Evolutionary conservation across 2,329 filamentous ascomycete genomes (phyloP), one percentile per base, ranked within the genome.

Genomic region (Ophiocordyceps polyrhachis-furcata): DNA sequence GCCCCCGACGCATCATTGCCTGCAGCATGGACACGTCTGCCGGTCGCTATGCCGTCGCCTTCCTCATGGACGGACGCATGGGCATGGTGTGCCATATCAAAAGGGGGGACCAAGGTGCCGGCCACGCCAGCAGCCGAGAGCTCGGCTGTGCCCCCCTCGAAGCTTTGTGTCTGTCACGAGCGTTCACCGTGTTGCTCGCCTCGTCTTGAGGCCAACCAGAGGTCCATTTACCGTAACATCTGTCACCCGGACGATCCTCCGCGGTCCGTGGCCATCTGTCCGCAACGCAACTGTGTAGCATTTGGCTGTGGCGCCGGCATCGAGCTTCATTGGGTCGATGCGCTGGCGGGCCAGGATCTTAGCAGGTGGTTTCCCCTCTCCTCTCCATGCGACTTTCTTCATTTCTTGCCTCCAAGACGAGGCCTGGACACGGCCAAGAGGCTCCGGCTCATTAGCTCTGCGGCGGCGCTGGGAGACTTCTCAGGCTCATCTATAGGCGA

Each of bases 281-380:
- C 77, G n/a, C 72, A 77, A 46, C 67, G 74, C 41, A 68, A 69
- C 43, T 80, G 75, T 50, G 72, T 80, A 31, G 77, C 76, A 9
- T 82, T 81, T 60, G 78, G 78, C 14, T 79, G 74, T 49, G 68
- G 69, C 13, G 65, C 69, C 8, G 73, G 76, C 1, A 73, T 81
- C 44, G 77, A 81, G 53, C 60, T 81, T 37, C 75, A 79, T 53
- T 82, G 74, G 55, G 59, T 67, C 44, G 64, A 69, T 55, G 64
- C 60, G 46, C 50, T 66, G 44, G 67, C 65, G 4, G 58, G 62
- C 13, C 65, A 70, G 48, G 67, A 71, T 47, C 53, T 74, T 37
- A 70, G 65, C 49, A 62, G 71, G 44, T 74, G 67, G 69, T 75
- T 76, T 50, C 69, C 71, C 1, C 61, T 75, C 11, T 66, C 66